Percentiles rank a stretch among this genome's conserved stretches.
Conservation (phyloP, 1,284 basidiomycete genomes). For the Vanrija pseudolonga region DNA sequence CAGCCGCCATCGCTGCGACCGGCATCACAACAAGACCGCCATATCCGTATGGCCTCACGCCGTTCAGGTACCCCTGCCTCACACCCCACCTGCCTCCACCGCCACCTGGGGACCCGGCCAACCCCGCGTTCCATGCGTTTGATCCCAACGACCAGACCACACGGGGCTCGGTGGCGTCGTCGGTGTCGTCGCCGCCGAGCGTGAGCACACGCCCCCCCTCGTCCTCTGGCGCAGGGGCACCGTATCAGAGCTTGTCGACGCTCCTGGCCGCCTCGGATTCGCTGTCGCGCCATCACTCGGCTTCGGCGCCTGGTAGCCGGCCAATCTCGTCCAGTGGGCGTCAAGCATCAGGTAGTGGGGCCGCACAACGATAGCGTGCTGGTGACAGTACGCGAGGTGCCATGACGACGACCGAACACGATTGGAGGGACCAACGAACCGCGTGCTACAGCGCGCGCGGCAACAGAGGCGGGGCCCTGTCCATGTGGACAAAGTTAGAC, state of each 20-base stretch:
- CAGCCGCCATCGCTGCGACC: not conserved
- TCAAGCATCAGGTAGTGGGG: too few species aligned
- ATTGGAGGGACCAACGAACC: too few species aligned
- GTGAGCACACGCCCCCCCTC: not conserved
- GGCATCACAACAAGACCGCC: not conserved
- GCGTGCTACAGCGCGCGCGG: too few species aligned
- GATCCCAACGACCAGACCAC: constrained; percentile 17
- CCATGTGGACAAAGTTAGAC: too few species aligned
- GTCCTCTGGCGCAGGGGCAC: not conserved
- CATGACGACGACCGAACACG: too few species aligned
- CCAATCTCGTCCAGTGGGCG: too few species aligned
- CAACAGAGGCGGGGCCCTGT: too few species aligned
- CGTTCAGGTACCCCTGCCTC: constrained; percentile 35
- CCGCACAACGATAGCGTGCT: too few species aligned
- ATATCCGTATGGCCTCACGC: constrained; percentile 36
- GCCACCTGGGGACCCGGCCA: constrained; percentile 28
- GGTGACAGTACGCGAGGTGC: too few species aligned
- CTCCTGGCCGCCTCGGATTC: constrained; percentile 5
- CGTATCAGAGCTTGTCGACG: constrained; percentile 2
- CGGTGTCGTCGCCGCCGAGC: not conserved
- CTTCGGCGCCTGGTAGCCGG: too few species aligned
- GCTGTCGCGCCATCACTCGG: not conserved
- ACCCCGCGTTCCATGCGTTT: constrained; percentile 28
- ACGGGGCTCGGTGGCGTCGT: not conserved
- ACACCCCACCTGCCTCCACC: constrained; percentile 24